phyloP scores from a whole-genome alignment of 1,284 basidiomycete species.

The Cutaneotrichosporon sp. region DNA sequence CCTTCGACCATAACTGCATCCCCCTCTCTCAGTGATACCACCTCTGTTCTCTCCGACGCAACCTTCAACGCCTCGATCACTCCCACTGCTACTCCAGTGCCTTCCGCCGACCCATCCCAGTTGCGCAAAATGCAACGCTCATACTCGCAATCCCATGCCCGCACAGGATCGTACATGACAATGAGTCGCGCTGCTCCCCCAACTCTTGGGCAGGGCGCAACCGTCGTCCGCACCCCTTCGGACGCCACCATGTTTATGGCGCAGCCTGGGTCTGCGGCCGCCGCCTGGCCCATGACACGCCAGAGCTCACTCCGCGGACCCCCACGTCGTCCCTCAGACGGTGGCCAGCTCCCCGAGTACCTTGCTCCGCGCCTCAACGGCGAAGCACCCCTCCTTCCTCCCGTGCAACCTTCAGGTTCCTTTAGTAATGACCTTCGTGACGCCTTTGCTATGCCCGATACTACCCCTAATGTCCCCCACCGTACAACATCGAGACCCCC shows the following conservation, averaged over 20 bases:
- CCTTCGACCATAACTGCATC: too few relatives aligned
- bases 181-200: neutral
- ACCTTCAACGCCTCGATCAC: neutral
- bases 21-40: neutral
- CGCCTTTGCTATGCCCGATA: neutral
- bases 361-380: neutral
- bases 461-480: neutral
- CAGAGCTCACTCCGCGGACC: conserved; percentile 6
- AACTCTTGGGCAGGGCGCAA: conserved; percentile 21
- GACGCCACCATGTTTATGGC: conserved; percentile 28
- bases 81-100: neutral
- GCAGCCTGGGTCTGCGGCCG: conserved; percentile 1
- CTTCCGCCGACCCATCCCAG: neutral
- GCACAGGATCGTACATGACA: conserved; percentile 1
- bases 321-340: neutral
- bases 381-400: neutral
- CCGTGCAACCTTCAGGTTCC: neutral
- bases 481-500: too few relatives aligned
- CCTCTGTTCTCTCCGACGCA: neutral
- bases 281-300: conserved; percentile 1
- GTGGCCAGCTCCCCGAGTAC: neutral
- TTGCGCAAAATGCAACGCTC: conserved; percentile 13
- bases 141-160: conserved; percentile 10
- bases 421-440: neutral
- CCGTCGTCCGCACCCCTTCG: conserved; percentile 29